Conservation (phyloP, 371 early-diverging fungal species). For the Mucor velutinosus region DNA sequence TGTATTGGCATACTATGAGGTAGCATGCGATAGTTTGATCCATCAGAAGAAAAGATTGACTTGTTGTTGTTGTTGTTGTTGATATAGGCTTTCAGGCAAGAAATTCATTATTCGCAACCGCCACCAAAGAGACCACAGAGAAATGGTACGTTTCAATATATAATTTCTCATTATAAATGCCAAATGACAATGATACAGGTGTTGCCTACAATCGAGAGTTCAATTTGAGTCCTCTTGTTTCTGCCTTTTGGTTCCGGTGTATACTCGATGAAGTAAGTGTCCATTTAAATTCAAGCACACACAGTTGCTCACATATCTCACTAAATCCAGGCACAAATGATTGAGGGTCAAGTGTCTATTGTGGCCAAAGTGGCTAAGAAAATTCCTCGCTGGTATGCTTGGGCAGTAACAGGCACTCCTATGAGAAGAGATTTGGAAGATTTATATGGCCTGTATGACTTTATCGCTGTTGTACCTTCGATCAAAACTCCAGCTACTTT, state of each 20-base stretch:
- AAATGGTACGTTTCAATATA: slow-evolving; percentile 15
- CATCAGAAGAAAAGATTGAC: too few relatives aligned
- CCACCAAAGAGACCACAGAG: slow-evolving; percentile 31
- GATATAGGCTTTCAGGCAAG: slow-evolving; percentile 45
- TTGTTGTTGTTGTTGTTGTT: too few relatives aligned
- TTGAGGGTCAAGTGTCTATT: slow-evolving; percentile 49
- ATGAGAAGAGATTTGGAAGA: slow-evolving; percentile 52
- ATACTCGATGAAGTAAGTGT: slow-evolving; percentile 43
- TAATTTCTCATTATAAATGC: background rate
- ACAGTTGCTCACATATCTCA: background rate
- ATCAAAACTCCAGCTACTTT: slow-evolving; percentile 24
- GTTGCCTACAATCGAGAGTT: slow-evolving; percentile 13
- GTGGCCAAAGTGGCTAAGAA: slow-evolving; percentile 58
- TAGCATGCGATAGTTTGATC: background rate
- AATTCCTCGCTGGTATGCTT: slow-evolving; percentile 62
- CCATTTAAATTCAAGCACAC: too few relatives aligned
- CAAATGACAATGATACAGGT: background rate
- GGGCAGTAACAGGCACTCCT: slow-evolving; percentile 80
- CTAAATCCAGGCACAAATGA: slow-evolving; percentile 63
- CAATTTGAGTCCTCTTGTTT: slow-evolving; percentile 48
- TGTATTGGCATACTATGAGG: slow-evolving; percentile 62
- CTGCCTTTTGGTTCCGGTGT: slow-evolving; percentile 64
- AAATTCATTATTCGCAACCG: slow-evolving; percentile 49
- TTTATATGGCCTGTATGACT: slow-evolving; percentile 52
- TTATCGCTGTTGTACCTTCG: slow-evolving; percentile 43